Evolutionary conservation across 129 eudicot genomes (phyloP), one percentile per base, ranked within the genome.

Genomic region (Escallonia herrerae): DNA sequence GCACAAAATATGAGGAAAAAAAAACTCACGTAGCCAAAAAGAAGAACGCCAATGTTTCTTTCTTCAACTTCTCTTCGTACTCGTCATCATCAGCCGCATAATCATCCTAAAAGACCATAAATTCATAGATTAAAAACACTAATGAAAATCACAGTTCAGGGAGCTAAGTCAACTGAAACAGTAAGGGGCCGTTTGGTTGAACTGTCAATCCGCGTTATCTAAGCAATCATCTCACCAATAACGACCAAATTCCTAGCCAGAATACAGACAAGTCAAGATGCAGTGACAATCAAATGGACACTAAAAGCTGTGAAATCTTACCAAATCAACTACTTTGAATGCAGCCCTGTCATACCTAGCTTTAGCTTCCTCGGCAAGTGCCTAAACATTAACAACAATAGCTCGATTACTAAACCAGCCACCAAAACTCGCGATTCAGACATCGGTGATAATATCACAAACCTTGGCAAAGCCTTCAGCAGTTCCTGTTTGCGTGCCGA

Each of bases 401-500:
- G 40, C 33, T 22, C 33, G 33, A 22, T 22, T 22, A 22, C 33
- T 22, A 22, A 22, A 22, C 33, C 33, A 22, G 33, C 33, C 33
- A 22, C 33, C 33, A 22, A 22, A 22, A 22, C 1, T 22, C 33
- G 1, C 33, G 33, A 22, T 22, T 22, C 33, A 22, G 33, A 22
- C 1, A 1, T 22, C 33, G 33, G 33, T 22, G 33, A 22, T 9
- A 48, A 67, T 22, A 33, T 48, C 43, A 55, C 62, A 52, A 7
- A 91, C 97, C 91, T 93, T 93, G 6, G 99, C 99, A 42, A 93
- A 93, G 38, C 99, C 99, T 79, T 93, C 99, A 52, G 99, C 99
- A 0, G 99, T 93, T 14, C 99, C 99, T 14, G 99, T 93, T 74
- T 93, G 99, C 10, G 99, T 93, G 9, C 99, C 99, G 6, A 83